phyloP scores from a whole-genome alignment of 1,284 basidiomycete species.

The Sporisorium scitamineum region DNA sequence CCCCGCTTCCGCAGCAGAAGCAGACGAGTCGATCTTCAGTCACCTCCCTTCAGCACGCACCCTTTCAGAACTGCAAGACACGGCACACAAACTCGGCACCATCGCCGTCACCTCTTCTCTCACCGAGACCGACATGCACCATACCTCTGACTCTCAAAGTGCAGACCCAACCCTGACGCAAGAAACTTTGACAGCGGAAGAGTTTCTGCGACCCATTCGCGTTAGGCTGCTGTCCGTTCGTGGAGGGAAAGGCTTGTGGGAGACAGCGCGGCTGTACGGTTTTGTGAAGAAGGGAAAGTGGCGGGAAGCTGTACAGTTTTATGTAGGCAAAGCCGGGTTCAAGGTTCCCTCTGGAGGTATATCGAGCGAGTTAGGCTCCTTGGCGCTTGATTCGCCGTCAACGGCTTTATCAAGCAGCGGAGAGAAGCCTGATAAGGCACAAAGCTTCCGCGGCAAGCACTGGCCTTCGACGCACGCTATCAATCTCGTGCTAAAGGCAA shows the following conservation, averaged over 20 bases:
- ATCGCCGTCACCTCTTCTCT: constrained; percentile 15
- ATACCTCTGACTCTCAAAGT: not conserved
- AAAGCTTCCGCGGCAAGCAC: constrained; percentile 13
- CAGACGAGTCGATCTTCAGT: constrained; percentile 3
- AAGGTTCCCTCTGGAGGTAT: constrained; percentile 38
- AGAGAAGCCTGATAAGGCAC: not conserved
- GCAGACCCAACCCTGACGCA: not conserved
- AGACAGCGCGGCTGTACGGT: constrained; percentile 38
- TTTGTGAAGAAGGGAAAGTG: constrained; percentile 27
- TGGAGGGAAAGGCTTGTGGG: constrained; percentile 38
- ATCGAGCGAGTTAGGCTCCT: constrained; percentile 13
- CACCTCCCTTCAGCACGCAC: constrained; percentile 30
- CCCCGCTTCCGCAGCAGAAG: too few species aligned
- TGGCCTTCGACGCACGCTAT: constrained; percentile 51
- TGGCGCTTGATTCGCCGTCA: constrained; percentile 16
- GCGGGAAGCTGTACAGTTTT: constrained; percentile 27
- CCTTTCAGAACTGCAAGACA: constrained; percentile 26
- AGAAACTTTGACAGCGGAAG: constrained; percentile 24
- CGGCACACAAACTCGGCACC: constrained; percentile 23
- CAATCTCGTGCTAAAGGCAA: constrained; percentile 37
- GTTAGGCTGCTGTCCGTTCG: constrained; percentile 8
- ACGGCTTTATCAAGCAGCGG: not conserved
- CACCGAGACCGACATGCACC: constrained; percentile 29
- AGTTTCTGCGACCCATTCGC: constrained; percentile 35
- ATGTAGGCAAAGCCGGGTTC: constrained; percentile 28